Conservation (phyloP, 495 filamentous ascomycete genomes). For the Aspergillus cavernicola region DNA sequence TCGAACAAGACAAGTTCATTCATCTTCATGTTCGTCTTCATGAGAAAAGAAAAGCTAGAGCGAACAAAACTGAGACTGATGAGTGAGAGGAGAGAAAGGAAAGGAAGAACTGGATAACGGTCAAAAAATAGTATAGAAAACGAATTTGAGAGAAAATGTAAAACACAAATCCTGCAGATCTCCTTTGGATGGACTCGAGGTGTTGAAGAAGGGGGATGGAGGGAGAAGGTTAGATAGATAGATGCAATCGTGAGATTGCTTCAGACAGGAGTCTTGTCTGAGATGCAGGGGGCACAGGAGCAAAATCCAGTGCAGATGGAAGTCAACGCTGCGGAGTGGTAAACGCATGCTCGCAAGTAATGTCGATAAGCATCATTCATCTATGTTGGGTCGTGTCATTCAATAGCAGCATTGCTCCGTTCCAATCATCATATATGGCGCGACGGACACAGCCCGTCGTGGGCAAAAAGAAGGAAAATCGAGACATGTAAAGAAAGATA, state of each 20-base stretch:
- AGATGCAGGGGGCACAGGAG: conserved; percentile 5
- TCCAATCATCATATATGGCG: conserved; percentile 21
- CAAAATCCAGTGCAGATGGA: neutral
- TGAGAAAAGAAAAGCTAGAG: neutral
- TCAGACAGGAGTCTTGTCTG: neutral
- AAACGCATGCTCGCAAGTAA: conserved; percentile 12
- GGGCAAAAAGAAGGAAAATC: conserved; percentile 3
- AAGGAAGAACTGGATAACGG: neutral
- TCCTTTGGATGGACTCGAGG: neutral
- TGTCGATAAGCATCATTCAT: conserved; percentile 21
- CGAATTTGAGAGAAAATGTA: conserved; percentile 1
- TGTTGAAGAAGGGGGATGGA: conserved; percentile 9
- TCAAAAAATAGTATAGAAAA: conserved; percentile 1
- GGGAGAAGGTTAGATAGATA: neutral
- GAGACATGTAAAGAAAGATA: conserved; percentile 2
- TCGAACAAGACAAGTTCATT: neutral
- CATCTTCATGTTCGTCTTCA: too few species aligned
- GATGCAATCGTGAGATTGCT: neutral
- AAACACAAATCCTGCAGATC: conserved; percentile 10
- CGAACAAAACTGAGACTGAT: neutral
- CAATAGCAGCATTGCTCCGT: conserved; percentile 26
- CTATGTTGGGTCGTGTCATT: conserved; percentile 26
- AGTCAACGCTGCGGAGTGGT: conserved; percentile 11
- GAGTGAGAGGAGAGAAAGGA: neutral
- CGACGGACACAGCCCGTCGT: conserved; percentile 7